Conservation (phyloP, 352 stramenopile genomes). For the Globisporangium megalacanthum region DNA sequence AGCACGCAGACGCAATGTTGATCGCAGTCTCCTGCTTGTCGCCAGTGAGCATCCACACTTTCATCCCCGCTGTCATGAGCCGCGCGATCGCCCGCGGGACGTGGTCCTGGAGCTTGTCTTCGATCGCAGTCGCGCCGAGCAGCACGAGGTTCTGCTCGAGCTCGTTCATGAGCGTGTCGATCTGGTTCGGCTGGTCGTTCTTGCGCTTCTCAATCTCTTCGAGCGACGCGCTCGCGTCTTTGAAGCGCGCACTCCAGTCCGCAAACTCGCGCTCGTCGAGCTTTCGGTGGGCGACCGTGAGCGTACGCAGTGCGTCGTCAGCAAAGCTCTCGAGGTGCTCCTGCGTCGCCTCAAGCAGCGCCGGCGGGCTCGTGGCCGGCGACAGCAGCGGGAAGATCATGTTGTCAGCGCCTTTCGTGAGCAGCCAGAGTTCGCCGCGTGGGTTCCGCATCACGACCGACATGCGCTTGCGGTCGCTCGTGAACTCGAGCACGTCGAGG, state of each 20-base stretch:
- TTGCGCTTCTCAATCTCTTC: conserved; percentile 83
- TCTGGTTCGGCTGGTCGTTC: conserved; percentile 53
- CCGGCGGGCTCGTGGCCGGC: conserved; percentile 29
- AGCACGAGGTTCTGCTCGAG: conserved; percentile 81
- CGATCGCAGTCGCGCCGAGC: conserved; percentile 88
- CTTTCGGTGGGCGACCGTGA: conserved; percentile 66
- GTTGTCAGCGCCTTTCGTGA: conserved; percentile 92
- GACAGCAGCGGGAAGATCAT: conserved; percentile 84
- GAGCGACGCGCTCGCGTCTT: conserved; percentile 57
- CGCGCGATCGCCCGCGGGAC: conserved; percentile 86
- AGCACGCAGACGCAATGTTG: conserved; percentile 91
- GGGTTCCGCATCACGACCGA: conserved; percentile 37
- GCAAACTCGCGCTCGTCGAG: conserved; percentile 56
- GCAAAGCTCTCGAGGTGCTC: conserved; percentile 71
- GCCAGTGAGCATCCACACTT: conserved; percentile 94
- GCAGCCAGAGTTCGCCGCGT: conserved; percentile 58
- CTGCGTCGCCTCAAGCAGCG: conserved; percentile 52
- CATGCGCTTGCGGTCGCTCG: too few species aligned
- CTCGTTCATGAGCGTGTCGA: conserved; percentile 67
- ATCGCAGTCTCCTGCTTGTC: conserved; percentile 94
- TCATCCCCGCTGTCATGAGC: conserved; percentile 84
- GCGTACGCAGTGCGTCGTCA: conserved; percentile 77
- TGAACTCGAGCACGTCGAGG: too few species aligned
- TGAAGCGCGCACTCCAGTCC: conserved; percentile 63
- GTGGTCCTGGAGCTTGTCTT: conserved; percentile 91